Conservation (phyloP, 2,329 filamentous ascomycete genomes). For the Talaromyces piceae region DNA sequence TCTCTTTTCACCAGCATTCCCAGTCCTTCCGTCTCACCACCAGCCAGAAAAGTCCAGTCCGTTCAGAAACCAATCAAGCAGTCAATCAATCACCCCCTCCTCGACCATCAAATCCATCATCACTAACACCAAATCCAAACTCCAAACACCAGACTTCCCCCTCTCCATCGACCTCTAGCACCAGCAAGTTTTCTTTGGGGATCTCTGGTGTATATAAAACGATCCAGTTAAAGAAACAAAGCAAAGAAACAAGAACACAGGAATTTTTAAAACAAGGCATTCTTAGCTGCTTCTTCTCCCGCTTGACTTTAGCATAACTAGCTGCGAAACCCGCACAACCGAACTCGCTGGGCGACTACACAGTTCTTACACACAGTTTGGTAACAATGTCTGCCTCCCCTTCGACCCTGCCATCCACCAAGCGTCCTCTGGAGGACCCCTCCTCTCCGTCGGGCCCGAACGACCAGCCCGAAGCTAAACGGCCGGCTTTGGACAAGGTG, state of each 20-base stretch:
- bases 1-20: slow-evolving; percentile 3
- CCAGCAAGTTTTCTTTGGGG: slow-evolving; percentile 91
- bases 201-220: slow-evolving; percentile 75
- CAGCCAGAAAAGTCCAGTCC: slow-evolving; percentile 1
- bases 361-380: slow-evolving; percentile 20
- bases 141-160: slow-evolving; percentile 35
- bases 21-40: slow-evolving; percentile 8
- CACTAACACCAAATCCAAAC: slow-evolving; percentile 34
- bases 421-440: slow-evolving; percentile 93
- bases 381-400: slow-evolving; percentile 64
- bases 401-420: slow-evolving; percentile 46
- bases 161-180: slow-evolving; percentile 45
- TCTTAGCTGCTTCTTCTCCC: slow-evolving; percentile 28
- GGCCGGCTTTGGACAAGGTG: slow-evolving; percentile 89
- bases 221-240: slow-evolving; percentile 46
- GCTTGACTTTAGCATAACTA: slow-evolving; percentile 38
- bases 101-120: slow-evolving; percentile 13
- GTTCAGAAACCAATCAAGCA: not conserved
- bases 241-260: slow-evolving; percentile 43
- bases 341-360: slow-evolving; percentile 20
- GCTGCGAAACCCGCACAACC: slow-evolving; percentile 12
- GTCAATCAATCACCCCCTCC: slow-evolving; percentile 6
- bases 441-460: slow-evolving; percentile 86
- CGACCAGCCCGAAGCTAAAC: slow-evolving; percentile 95
- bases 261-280: slow-evolving; percentile 18